A percentile compares a stretch with the other conserved stretches of the same genome.
phyloP scores from a whole-genome alignment of 345 rosid genomes.

The Rhodomyrtus tomentosa region DNA sequence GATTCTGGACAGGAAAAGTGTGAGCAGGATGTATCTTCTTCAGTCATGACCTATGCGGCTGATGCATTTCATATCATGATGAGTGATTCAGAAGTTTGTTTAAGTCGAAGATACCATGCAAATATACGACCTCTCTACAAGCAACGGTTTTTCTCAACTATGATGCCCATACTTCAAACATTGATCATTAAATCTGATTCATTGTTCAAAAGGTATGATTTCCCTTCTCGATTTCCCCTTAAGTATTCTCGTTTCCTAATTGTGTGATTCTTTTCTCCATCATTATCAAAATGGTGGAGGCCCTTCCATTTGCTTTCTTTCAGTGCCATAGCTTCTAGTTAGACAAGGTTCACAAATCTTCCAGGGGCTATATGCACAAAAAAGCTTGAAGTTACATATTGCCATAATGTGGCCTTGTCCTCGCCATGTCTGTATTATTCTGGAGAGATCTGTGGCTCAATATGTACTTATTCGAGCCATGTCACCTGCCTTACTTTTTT shows the following conservation, averaged over 20 bases:
- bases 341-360: not conserved
- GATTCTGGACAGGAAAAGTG: conserved; percentile 3
- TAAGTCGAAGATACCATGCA: conserved; percentile 64
- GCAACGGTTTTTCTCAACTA: conserved; percentile 68
- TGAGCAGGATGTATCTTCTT: conserved; percentile 14
- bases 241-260: not conserved
- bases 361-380: not conserved
- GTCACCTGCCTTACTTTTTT: not conserved
- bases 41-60: conserved; percentile 59
- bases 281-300: not conserved
- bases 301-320: not conserved
- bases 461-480: not conserved
- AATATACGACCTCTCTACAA: conserved; percentile 76
- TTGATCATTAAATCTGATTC: conserved; percentile 39
- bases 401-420: not conserved
- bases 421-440: not conserved
- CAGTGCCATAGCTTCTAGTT: not conserved
- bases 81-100: conserved; percentile 63
- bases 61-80: conserved; percentile 74
- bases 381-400: not conserved
- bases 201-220: conserved; percentile 41
- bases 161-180: conserved; percentile 59
- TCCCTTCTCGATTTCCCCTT: not conserved
- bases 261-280: not conserved
- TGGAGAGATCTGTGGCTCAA: not conserved